Conservation (phyloP, 2,329 filamentous ascomycete genomes). For the Aspergillus spinulosporus region DNA sequence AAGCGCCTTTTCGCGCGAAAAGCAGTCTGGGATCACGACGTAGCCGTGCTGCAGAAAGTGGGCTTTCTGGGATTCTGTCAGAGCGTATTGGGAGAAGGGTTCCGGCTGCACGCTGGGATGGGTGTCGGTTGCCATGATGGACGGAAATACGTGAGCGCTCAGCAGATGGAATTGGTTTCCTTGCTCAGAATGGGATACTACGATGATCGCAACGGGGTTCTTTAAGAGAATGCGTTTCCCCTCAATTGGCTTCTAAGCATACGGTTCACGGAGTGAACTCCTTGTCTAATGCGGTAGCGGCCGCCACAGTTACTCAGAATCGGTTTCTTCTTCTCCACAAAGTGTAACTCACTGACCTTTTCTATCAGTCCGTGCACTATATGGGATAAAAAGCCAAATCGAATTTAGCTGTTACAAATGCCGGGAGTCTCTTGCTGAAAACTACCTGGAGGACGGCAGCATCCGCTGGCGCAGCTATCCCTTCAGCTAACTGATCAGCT, state of each 20-base stretch:
- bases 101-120: background rate
- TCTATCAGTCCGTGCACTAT: too few relatives aligned
- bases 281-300: conserved; percentile 2
- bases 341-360: too few relatives aligned
- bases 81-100: conserved; percentile 13
- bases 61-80: conserved; percentile 50
- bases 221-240: too few relatives aligned
- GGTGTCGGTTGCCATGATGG: too few relatives aligned
- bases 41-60: conserved; percentile 60
- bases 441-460: background rate
- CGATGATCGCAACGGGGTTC: too few relatives aligned
- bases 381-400: background rate
- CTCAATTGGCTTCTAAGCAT: background rate
- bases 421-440: background rate
- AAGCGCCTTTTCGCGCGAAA: conserved; percentile 50
- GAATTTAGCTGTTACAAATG: background rate
- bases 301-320: background rate
- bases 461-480: background rate
- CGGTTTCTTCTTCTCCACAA: too few relatives aligned
- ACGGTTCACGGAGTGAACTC: background rate
- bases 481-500: background rate
- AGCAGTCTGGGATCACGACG: conserved; percentile 56
- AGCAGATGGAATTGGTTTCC: too few relatives aligned
- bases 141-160: too few relatives aligned
- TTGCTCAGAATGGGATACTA: too few relatives aligned